Percentiles rank a stretch among this genome's conserved stretches.
Conservation (phyloP, 2,329 filamentous ascomycete species). For the Verticillium albo-atrum region DNA sequence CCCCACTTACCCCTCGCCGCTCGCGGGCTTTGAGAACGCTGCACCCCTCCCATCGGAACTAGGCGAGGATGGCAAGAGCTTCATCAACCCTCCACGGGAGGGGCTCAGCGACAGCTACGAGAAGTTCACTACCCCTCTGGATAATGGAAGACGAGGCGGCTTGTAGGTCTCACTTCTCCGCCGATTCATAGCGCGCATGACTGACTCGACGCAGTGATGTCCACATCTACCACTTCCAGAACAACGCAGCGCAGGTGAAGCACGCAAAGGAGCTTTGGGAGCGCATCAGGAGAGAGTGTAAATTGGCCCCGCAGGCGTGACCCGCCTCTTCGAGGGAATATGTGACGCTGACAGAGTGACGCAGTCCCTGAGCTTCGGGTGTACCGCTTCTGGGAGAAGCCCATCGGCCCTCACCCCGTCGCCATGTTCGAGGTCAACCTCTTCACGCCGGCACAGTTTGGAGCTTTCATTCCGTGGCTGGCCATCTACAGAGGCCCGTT, state of each 20-base stretch:
- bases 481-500: conserved; percentile 76
- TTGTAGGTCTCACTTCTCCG: conserved; percentile 50
- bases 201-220: conserved; percentile 52
- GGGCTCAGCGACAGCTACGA: conserved; percentile 65
- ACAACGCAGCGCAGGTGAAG: conserved; percentile 54
- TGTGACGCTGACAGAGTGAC: not conserved
- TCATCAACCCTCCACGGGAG: conserved; percentile 59
- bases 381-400: conserved; percentile 71
- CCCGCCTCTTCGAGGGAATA: not conserved
- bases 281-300: conserved; percentile 75
- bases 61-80: conserved; percentile 70
- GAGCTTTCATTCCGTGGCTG: conserved; percentile 83
- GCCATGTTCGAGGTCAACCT: conserved; percentile 93
- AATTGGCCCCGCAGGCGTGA: conserved; percentile 17
- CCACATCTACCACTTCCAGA: conserved; percentile 77
- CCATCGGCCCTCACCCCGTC: conserved; percentile 76
- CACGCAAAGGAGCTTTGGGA: conserved; percentile 73
- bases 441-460: conserved; percentile 81
- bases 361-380: conserved; percentile 80
- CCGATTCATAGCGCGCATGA: not conserved
- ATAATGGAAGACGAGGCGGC: conserved; percentile 61
- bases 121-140: conserved; percentile 62
- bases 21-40: not conserved
- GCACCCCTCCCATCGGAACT: not conserved
- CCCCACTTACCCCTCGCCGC: not conserved